Conservation (phyloP, 805 yeast genomes). For the Scheffersomyces ergatensis region DNA sequence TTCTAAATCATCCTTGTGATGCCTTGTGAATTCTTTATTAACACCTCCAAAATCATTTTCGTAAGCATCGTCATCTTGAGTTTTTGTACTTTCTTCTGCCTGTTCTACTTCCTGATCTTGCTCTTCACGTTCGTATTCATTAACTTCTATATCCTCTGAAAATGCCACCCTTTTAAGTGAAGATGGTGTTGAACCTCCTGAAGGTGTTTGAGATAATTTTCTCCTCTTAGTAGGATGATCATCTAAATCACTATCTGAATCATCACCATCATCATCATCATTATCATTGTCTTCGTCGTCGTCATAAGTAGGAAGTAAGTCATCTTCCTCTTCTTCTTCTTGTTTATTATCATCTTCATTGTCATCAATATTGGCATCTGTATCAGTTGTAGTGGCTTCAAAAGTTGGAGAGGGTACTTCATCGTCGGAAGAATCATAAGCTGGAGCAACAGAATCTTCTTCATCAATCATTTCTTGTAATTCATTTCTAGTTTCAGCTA, state of each 20-base stretch:
- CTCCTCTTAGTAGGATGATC: conserved; percentile 12
- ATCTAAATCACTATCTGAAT: conserved; percentile 6
- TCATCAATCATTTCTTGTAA: conserved; percentile 24
- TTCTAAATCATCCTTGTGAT: conserved; percentile 31
- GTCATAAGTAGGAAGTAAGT: conserved; percentile 5
- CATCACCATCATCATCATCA: conserved; percentile 12
- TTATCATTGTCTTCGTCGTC: conserved; percentile 18
- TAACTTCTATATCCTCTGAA: conserved; percentile 39
- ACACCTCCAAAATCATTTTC: conserved; percentile 12
- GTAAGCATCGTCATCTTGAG: conserved; percentile 14
- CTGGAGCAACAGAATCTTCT: conserved; percentile 5
- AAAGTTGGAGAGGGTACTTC: conserved; percentile 31
- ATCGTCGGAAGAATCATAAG: conserved; percentile 5
- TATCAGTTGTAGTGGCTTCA: conserved; percentile 10
- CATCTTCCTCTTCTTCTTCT: conserved; percentile 16
- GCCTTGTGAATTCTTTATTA: conserved; percentile 15
- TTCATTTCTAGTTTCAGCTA: conserved; percentile 28
- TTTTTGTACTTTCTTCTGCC: conserved; percentile 13
- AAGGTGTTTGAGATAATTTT: conserved; percentile 16
- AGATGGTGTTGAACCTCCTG: conserved; percentile 23
- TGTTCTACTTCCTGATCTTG: conserved; percentile 19
- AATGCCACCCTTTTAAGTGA: conserved; percentile 36
- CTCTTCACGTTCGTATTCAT: conserved; percentile 41
- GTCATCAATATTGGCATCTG: conserved; percentile 9
- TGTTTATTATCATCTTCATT: conserved; percentile 19